phyloP scores from a whole-genome alignment of 768 basidiomycete species.

The Leccinellum albellum region DNA sequence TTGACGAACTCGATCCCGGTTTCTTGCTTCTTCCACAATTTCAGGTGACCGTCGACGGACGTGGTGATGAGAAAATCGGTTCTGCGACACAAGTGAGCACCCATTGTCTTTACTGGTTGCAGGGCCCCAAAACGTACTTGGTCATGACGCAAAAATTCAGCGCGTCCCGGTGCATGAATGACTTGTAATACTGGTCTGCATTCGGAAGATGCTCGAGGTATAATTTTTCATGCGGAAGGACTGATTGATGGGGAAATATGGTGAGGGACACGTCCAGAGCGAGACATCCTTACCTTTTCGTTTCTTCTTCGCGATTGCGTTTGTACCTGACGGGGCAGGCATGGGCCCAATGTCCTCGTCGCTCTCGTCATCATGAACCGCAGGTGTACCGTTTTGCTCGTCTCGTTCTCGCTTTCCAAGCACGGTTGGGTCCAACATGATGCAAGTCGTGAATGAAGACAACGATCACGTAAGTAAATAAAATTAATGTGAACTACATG shows the following conservation, averaged over 20 bases:
- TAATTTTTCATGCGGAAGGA: slow-evolving; percentile 88
- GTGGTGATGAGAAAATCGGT: slow-evolving; percentile 94
- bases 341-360: slow-evolving; percentile 86
- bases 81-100: slow-evolving; percentile 40
- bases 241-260: slow-evolving; percentile 40
- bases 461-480: slow-evolving; percentile 10
- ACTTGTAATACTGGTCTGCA: slow-evolving; percentile 92
- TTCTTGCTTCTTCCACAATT: slow-evolving; percentile 99
- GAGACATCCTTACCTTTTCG: slow-evolving; percentile 61
- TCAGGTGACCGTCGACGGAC: slow-evolving; percentile 91
- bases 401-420: slow-evolving; percentile 63
- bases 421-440: slow-evolving; percentile 47
- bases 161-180: slow-evolving; percentile 95
- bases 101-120: neutral
- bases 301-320: slow-evolving; percentile 60
- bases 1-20: slow-evolving; percentile 97
- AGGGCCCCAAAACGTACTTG: slow-evolving; percentile 47
- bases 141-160: slow-evolving; percentile 89
- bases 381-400: slow-evolving; percentile 11
- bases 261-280: neutral
- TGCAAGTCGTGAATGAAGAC: neutral
- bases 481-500: slow-evolving; percentile 40
- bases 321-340: slow-evolving; percentile 56
- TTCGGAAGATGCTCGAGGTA: slow-evolving; percentile 91
- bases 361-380: slow-evolving; percentile 43